Evolutionary conservation across 2,329 filamentous ascomycete genomes (phyloP).

Genomic region (Botryotinia globosa): DNA sequence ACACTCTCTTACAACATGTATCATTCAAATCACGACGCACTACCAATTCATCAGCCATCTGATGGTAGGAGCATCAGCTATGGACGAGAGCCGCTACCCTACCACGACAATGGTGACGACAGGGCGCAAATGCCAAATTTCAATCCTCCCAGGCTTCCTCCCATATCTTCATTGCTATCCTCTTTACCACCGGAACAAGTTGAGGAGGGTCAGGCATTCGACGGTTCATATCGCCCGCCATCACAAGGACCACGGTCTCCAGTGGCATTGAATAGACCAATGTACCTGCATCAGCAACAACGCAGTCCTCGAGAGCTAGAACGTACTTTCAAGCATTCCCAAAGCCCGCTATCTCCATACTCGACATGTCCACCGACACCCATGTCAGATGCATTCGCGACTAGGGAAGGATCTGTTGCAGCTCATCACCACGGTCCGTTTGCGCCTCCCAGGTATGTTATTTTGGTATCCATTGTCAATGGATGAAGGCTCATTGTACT

Average conservation of each 20-base stretch:
- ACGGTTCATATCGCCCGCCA: constrained; percentile 9
- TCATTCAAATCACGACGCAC: constrained; percentile 14
- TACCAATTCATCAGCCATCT: constrained; percentile 14
- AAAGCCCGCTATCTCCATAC: constrained; percentile 9
- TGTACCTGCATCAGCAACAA: constrained; percentile 18
- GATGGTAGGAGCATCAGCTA: constrained; percentile 9
- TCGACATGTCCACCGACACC: constrained; percentile 8
- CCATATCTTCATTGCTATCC: constrained; percentile 17
- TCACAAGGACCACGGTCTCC: constrained; percentile 18
- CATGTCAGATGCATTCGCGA: background rate
- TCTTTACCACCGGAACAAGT: constrained; percentile 10
- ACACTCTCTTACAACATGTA: constrained; percentile 15
- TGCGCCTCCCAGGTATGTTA: constrained; percentile 17
- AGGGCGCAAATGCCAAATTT: constrained; percentile 15
- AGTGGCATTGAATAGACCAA: constrained; percentile 4
- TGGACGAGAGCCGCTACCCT: constrained; percentile 11
- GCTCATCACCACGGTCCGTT: constrained; percentile 17
- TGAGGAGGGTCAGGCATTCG: constrained; percentile 1
- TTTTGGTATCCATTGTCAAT: constrained; percentile 10
- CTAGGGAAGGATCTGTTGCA: constrained; percentile 13
- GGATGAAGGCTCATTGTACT: constrained; percentile 15
- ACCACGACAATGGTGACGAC: constrained; percentile 18
- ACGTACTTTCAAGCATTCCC: constrained; percentile 14
- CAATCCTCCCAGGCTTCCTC: constrained; percentile 6
- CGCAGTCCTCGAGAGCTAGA: constrained; percentile 17